Percentiles rank a stretch among this genome's conserved stretches.
Evolutionary conservation across 805 yeast genomes (phyloP).

Genomic region (Clavispora santaluciae): DNA sequence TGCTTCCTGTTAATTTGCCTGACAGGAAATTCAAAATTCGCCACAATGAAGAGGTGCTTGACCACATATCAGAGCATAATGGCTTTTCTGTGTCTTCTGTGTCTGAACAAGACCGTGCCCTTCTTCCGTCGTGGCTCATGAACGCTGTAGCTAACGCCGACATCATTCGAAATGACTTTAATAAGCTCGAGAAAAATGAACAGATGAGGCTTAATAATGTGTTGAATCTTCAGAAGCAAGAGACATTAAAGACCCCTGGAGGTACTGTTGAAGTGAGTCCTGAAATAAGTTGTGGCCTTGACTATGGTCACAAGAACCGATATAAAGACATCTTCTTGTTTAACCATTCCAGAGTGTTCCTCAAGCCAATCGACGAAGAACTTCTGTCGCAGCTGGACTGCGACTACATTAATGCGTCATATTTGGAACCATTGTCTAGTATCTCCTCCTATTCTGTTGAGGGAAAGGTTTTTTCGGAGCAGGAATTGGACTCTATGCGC

Average conservation of each 20-base stretch:
- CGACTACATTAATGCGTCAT: conserved; percentile 87
- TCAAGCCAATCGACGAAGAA: conserved; percentile 14
- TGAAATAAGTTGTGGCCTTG: conserved; percentile 44
- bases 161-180: conserved; percentile 41
- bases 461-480: conserved; percentile 1
- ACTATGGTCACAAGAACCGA: conserved; percentile 17
- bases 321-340: conserved; percentile 17
- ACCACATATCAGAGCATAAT: conserved; percentile 4
- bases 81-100: background rate
- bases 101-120: conserved; percentile 2
- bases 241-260: conserved; percentile 12
- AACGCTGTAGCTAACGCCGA: conserved; percentile 5
- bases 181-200: conserved; percentile 64
- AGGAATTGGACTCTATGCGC: conserved; percentile 11
- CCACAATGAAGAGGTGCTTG: conserved; percentile 48
- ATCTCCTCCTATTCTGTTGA: background rate
- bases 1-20: conserved; percentile 40
- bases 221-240: conserved; percentile 3
- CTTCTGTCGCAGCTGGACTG: conserved; percentile 13
- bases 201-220: conserved; percentile 51
- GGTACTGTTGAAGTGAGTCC: conserved; percentile 25
- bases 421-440: conserved; percentile 32
- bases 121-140: conserved; percentile 14
- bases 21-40: conserved; percentile 37
- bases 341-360: conserved; percentile 16